phyloP scores from a whole-genome alignment of 2,329 filamentous ascomycete genomes.

The Apiospora aurea region DNA sequence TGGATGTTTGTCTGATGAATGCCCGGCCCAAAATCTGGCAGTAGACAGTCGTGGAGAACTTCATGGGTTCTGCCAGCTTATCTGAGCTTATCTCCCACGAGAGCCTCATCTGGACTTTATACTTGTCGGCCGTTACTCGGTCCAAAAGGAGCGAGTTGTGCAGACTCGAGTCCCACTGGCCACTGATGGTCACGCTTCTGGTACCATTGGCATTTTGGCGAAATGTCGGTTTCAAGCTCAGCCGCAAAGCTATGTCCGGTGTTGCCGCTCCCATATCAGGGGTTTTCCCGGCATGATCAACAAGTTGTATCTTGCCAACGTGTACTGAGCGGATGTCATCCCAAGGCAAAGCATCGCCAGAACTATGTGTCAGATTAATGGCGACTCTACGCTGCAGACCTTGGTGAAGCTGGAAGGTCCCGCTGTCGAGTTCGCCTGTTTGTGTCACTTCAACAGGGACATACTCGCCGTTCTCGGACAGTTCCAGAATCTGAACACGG shows the following conservation, averaged over 20 bases:
- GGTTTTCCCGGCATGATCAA: conserved; percentile 85
- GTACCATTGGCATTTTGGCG: conserved; percentile 91
- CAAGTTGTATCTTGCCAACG: conserved; percentile 80
- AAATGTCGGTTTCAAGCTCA: conserved; percentile 79
- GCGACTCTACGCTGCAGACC: conserved; percentile 88
- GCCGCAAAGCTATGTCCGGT: conserved; percentile 77
- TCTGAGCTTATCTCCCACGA: conserved; percentile 86
- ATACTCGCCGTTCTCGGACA: conserved; percentile 91
- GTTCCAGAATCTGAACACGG: conserved; percentile 86
- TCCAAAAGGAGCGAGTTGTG: conserved; percentile 95
- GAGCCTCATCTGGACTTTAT: conserved; percentile 86
- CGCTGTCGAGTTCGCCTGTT: conserved; percentile 81
- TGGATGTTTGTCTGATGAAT: conserved; percentile 84
- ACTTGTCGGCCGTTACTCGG: conserved; percentile 89
- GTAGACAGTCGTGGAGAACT: conserved; percentile 80
- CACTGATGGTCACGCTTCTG: conserved; percentile 82
- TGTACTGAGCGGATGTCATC: conserved; percentile 79
- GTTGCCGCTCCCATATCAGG: conserved; percentile 78
- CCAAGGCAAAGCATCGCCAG: conserved; percentile 88
- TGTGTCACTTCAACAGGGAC: conserved; percentile 92
- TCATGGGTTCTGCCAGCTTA: conserved; percentile 86
- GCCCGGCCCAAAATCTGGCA: conserved; percentile 85
- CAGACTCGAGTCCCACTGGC: conserved; percentile 95
- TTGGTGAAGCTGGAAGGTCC: conserved; percentile 94
- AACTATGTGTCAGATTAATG: conserved; percentile 89